Evolutionary conservation across 2,329 filamentous ascomycete genomes (phyloP), one percentile per base, ranked within the genome.

Genomic region (Graphilbum sp.): DNA sequence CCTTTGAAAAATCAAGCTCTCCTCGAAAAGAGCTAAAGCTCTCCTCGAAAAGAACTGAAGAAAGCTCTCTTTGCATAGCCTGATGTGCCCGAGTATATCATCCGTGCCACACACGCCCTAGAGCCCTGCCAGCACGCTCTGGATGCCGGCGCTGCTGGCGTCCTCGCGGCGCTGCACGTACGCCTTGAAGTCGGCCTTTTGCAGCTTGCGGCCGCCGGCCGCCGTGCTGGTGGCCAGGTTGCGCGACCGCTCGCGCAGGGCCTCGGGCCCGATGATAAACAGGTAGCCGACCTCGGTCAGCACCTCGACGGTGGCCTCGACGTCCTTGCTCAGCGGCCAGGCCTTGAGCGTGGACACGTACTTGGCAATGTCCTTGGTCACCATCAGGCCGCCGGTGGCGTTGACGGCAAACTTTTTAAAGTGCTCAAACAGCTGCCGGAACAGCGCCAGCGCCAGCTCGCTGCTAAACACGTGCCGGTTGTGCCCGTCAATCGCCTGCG

Each of bases 371-470:
- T 98, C 90, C 61, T 96, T 93, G 27, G 81, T 88, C 20, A 96
- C 84, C 72, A 95, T 90, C 34, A 98, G 72, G 3, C 86, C 90
- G 43, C 90, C 90, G 0, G 88, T 87, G 31, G 87, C 84, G 48
- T 86, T 94, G 47, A 98, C 85, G 43, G 79, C 75, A 61, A 93
- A 98, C 51, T 84, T 86, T 52, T 93, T 90, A 60, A 96, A 84
- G 59, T 98, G 90, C 44, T 90, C 83, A 45, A 98, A 76, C 5
- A 98, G 69, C 10, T 92, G 70, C 36, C 69, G 63, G 47, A 87
- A 77, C 27, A 94, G 67, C 10, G 79, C 79, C 13, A 87, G 63
- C 2, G 84, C 87, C 18, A 96, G 72, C 59, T 96, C 88, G 42
- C 78, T 79, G 38, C 80, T 75, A 53, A 96, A 83, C 35, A 79